These are phyloP conservation scores for Barnettozyma populi DNA, from an alignment of 805 yeast species.

Conservation along the genomic window DNA sequence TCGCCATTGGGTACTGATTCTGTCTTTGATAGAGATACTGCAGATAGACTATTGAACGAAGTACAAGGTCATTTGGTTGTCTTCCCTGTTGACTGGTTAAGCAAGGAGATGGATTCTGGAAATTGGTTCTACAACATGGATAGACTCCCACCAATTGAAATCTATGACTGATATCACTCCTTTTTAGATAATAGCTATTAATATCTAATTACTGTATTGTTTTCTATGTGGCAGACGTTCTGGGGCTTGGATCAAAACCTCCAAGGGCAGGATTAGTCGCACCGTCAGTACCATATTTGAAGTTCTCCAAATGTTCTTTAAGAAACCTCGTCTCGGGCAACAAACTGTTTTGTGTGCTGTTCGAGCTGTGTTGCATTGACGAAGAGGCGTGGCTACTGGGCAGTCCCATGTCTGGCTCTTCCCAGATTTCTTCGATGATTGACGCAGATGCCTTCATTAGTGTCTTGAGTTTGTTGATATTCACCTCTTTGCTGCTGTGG, in stretches of 20 bases:
- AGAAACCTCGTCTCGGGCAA: constrained; percentile 7
- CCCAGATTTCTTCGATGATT: constrained; percentile 7
- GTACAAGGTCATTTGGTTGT: constrained; percentile 83
- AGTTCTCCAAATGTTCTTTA: constrained; percentile 6
- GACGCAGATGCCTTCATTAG: constrained; percentile 4
- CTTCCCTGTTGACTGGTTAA: constrained; percentile 92
- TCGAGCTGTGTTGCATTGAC: not conserved
- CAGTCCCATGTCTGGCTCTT: constrained; percentile 1
- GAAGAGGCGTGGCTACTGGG: not conserved
- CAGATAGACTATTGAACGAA: constrained; percentile 64
- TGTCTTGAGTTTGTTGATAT: constrained; percentile 4
- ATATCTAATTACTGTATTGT: not conserved
- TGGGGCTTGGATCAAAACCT: constrained; percentile 7
- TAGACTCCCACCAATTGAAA: constrained; percentile 91
- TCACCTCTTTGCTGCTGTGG: not conserved
- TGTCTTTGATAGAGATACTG: constrained; percentile 67
- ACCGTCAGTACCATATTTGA: constrained; percentile 1
- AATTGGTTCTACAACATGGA: constrained; percentile 96
- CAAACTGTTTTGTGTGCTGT: not conserved
- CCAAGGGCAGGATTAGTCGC: not conserved
- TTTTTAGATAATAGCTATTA: not conserved
- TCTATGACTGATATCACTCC: constrained; percentile 52
- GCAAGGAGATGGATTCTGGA: constrained; percentile 78
- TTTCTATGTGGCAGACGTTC: constrained; percentile 2
- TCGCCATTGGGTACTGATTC: constrained; percentile 34